Percentiles rank a stretch among this genome's conserved stretches.
Evolutionary conservation across 2,329 filamentous ascomycete genomes (phyloP).

Genomic region (Aspergillus fructus): DNA sequence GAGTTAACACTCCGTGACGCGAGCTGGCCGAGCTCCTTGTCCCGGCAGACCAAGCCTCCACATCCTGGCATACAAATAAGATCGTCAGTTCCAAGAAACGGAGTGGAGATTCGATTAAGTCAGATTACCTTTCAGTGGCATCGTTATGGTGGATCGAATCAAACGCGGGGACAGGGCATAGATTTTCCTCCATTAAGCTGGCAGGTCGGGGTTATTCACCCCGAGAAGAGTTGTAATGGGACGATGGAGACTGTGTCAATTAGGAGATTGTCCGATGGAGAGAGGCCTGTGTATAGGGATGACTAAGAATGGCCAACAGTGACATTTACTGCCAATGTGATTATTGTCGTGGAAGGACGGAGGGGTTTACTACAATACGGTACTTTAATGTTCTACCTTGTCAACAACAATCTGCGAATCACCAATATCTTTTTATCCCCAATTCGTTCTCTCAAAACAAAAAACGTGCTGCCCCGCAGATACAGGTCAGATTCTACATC

Average conservation of each 20-base stretch:
- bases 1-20: background rate
- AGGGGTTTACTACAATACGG: too few species aligned
- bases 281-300: background rate
- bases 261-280: slow-evolving; percentile 10
- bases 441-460: too few species aligned
- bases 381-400: too few species aligned
- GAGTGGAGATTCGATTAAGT: background rate
- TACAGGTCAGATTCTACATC: too few species aligned
- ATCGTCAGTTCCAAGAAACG: slow-evolving; percentile 1
- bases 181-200: slow-evolving; percentile 15
- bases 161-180: background rate
- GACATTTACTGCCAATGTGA: too few species aligned
- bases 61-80: background rate
- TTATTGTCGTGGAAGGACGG: too few species aligned
- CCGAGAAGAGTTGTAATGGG: background rate
- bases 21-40: background rate
- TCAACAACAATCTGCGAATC: too few species aligned
- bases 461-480: too few species aligned
- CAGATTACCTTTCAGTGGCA: background rate
- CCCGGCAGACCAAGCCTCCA: background rate
- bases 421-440: too few species aligned
- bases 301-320: background rate
- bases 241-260: background rate
- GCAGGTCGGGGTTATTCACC: background rate
- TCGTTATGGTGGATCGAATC: background rate